phyloP scores from a whole-genome alignment of 768 basidiomycete species.

The Multifurca ochricompacta region DNA sequence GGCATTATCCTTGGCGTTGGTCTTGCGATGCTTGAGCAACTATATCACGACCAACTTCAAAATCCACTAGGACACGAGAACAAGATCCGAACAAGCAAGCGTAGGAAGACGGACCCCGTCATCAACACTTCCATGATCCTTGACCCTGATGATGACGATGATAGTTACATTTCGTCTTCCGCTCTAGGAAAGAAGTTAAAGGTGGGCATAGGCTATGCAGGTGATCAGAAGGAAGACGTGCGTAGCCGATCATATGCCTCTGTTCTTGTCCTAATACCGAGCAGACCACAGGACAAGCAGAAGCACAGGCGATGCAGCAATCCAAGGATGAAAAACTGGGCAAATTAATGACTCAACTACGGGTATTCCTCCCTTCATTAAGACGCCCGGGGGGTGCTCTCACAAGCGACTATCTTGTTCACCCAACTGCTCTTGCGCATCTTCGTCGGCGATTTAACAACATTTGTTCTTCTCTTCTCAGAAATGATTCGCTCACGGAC shows the following conservation, averaged over 20 bases:
- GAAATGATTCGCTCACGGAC: conserved; percentile 89
- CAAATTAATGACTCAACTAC: conserved; percentile 57
- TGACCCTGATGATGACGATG: conserved; percentile 50
- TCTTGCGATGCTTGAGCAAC: conserved; percentile 73
- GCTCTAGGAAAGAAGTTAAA: conserved; percentile 57
- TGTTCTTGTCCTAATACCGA: not conserved
- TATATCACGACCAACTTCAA: conserved; percentile 50
- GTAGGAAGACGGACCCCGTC: conserved; percentile 37
- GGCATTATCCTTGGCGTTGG: conserved; percentile 90
- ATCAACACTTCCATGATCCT: conserved; percentile 21
- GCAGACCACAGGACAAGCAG: conserved; percentile 73
- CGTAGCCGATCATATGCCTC: conserved; percentile 27
- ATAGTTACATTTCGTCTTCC: conserved; percentile 35
- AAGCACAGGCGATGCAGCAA: conserved; percentile 67
- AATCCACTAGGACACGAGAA: conserved; percentile 25
- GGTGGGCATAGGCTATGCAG: conserved; percentile 84
- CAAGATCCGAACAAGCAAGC: conserved; percentile 26
- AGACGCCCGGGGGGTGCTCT: conserved; percentile 67
- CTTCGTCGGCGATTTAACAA: conserved; percentile 86
- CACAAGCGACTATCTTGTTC: conserved; percentile 86
- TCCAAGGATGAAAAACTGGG: conserved; percentile 70
- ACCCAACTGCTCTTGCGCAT: conserved; percentile 87
- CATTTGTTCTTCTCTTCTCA: conserved; percentile 74
- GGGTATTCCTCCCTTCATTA: conserved; percentile 78
- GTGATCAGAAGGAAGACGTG: conserved; percentile 78